Evolutionary conservation across 2,329 filamentous ascomycete genomes (phyloP), one percentile per base, ranked within the genome.

Genomic region (Dryadomyces quercivorus): DNA sequence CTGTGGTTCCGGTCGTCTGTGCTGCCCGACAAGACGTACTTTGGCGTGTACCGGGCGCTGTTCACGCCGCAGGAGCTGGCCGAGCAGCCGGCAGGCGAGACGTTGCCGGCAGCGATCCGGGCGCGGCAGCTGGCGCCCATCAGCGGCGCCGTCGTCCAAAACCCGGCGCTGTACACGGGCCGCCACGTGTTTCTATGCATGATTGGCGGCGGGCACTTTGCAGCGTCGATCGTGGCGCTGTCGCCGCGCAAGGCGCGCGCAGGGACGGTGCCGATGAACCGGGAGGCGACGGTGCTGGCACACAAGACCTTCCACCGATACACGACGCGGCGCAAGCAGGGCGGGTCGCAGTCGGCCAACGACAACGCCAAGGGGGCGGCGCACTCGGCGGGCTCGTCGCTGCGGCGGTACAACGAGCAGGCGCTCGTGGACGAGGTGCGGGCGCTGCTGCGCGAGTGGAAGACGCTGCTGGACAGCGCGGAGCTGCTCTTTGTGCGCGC

Each of bases 271-370:
- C 76, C 85, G 1, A 80, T 95, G 65, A 90, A 94, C 60, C 79
- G 88, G 53, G 87, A 95, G 63, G 89, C 92, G 6, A 86, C 85
- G 0, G 88, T 97, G 0, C 77, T 96, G 47, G 92, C 90, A 0
- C 92, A 97, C 70, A 98, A 98, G 73, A 96, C 92, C 0, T 98
- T 97, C 68, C 94, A 98, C 68, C 81, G 93, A 55, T 98, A 98
- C 66, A 98, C 94, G 0, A 98, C 93, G 6, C 79, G 93, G 60
- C 80, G 93, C 61, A 98, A 98, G 67, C 93, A 98, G 68, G 93
- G 93, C 74, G 93, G 94, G 45, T 85, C 90, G 12, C 93, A 98
- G 67, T 94, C 91, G 3, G 85, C 92, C 31, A 97, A 90, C 66
- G 93, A 98, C 67, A 86, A 88, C 58, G 81, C 91, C n/a, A 95